phyloP scores from a whole-genome alignment of 129 eudicot genomes.

The Arctium lappa region DNA sequence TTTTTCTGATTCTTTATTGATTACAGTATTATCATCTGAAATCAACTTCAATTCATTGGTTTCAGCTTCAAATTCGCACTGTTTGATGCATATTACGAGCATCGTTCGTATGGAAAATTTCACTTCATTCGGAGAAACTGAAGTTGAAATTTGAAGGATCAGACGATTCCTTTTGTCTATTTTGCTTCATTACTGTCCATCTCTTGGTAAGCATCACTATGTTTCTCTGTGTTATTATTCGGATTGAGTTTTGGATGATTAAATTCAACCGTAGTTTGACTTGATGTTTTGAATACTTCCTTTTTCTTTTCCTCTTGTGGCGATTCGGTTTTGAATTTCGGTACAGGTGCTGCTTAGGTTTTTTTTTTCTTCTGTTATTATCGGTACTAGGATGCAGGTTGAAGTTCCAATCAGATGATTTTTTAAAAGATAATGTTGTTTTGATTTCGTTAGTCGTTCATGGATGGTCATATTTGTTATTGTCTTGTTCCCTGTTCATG shows the following conservation, averaged over 20 bases:
- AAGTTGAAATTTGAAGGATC: slow-evolving; percentile 15
- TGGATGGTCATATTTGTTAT: background rate
- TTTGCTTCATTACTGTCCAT: background rate
- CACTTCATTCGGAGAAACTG: slow-evolving; percentile 5
- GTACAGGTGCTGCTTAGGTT: slow-evolving; percentile 8
- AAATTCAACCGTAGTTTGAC: slow-evolving; percentile 5
- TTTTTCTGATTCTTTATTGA: background rate
- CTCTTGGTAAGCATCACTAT: slow-evolving; percentile 4
- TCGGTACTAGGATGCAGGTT: background rate
- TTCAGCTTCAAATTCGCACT: background rate
- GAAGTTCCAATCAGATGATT: background rate
- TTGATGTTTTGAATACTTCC: background rate
- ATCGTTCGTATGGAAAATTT: background rate
- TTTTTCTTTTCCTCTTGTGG: background rate
- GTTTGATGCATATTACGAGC: slow-evolving; percentile 16
- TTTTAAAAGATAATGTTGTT: background rate
- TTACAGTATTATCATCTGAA: slow-evolving; percentile 7
- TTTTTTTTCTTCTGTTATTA: background rate
- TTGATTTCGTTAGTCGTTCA: background rate
- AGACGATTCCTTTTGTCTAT: background rate
- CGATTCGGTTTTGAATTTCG: background rate
- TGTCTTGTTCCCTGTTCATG: background rate
- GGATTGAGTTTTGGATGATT: slow-evolving; percentile 16
- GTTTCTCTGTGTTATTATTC: background rate
- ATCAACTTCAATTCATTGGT: slow-evolving; percentile 1